These are phyloP conservation scores for Rhizopogon hawkerae DNA, from an alignment of 1,284 basidiomycete species.

Conservation along the genomic window DNA sequence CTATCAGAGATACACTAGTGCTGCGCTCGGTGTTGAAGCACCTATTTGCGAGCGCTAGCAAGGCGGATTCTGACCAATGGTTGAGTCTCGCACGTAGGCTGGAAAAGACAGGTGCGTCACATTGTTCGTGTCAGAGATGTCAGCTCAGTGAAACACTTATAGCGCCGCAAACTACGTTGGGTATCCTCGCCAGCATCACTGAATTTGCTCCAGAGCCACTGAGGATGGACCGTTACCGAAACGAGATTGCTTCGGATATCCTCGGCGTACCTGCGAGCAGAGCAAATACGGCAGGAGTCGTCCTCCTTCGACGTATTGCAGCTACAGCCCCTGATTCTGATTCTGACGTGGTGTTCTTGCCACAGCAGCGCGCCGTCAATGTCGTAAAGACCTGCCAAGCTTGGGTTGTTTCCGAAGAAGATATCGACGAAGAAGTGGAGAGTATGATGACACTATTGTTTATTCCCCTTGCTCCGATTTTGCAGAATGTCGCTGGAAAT, in stretches of 20 bases:
- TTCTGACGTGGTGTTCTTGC: constrained; percentile 78
- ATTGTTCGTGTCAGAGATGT: background rate
- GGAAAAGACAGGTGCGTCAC: constrained; percentile 46
- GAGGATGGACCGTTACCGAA: constrained; percentile 75
- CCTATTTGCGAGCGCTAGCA: constrained; percentile 51
- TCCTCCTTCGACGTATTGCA: constrained; percentile 62
- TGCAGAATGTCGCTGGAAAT: constrained; percentile 79
- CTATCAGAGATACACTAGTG: constrained; percentile 46
- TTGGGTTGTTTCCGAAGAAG: constrained; percentile 78
- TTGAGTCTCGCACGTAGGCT: constrained; percentile 55
- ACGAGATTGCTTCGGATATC: constrained; percentile 79
- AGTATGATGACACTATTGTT: constrained; percentile 72
- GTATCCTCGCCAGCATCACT: constrained; percentile 58
- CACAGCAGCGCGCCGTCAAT: constrained; percentile 82
- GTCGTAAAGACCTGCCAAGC: constrained; percentile 79
- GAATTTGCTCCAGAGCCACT: constrained; percentile 59
- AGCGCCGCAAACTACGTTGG: constrained; percentile 65
- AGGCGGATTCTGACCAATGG: constrained; percentile 71
- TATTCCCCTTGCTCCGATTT: constrained; percentile 72
- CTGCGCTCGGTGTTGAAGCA: constrained; percentile 54
- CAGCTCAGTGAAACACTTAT: background rate
- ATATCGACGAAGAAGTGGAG: constrained; percentile 62
- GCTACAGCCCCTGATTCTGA: constrained; percentile 74
- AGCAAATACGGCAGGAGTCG: constrained; percentile 62
- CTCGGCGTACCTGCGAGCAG: constrained; percentile 59